Evolutionary conservation across 139 green algal genomes (phyloP).

Genomic region (Nannochloris sp.): DNA sequence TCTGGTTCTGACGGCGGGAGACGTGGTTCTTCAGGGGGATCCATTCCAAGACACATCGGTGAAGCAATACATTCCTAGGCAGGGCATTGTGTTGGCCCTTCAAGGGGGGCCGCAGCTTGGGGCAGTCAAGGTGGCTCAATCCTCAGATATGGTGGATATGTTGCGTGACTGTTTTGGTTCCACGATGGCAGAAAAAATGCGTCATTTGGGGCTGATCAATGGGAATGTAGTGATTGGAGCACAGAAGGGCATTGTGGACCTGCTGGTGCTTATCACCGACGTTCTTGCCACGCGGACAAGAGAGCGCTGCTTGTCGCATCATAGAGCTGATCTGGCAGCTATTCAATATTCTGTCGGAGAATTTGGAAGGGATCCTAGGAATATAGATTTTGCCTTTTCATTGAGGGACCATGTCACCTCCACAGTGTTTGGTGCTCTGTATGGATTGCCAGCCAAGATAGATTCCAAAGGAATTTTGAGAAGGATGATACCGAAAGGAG

Average conservation of each 20-base stretch:
- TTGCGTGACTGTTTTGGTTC: constrained; percentile 4
- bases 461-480: background rate
- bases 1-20: background rate
- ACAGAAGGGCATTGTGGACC: background rate
- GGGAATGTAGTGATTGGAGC: constrained; percentile 2
- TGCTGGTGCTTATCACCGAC: background rate
- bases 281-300: constrained; percentile 2
- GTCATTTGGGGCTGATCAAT: background rate
- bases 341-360: constrained; percentile 5
- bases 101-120: constrained; percentile 12
- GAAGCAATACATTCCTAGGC: background rate
- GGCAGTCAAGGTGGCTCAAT: background rate
- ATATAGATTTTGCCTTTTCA: constrained; percentile 8
- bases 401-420: background rate
- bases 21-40: constrained; percentile 8
- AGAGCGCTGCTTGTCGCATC: background rate
- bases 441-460: constrained; percentile 5
- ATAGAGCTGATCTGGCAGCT: constrained; percentile 1
- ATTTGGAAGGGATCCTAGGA: background rate
- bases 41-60: constrained; percentile 3
- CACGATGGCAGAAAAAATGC: background rate
- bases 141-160: background rate
- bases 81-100: background rate
- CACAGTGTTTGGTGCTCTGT: constrained; percentile 6
- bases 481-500: constrained; percentile 1